Percentiles rank a stretch among this genome's conserved stretches.
Evolutionary conservation across 2,329 filamentous ascomycete species (phyloP).

Genomic region (Sarocladiaceae sp.): DNA sequence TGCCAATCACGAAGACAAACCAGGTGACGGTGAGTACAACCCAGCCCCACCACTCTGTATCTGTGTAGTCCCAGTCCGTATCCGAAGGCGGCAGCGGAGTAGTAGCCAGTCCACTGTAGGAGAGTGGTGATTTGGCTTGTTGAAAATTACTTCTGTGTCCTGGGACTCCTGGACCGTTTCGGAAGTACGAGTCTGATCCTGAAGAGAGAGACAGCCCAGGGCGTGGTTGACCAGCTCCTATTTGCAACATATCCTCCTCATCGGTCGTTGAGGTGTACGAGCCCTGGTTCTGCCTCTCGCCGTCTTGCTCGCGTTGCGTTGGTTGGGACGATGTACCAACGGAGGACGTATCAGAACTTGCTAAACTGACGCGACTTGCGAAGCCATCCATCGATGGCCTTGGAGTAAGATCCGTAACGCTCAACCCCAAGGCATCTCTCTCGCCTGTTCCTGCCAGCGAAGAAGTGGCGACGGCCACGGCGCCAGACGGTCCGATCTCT

Average conservation of each 20-base stretch:
- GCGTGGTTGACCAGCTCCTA: slow-evolving; percentile 43
- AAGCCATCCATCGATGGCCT: slow-evolving; percentile 43
- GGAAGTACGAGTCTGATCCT: slow-evolving; percentile 61
- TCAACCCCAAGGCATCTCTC: slow-evolving; percentile 37
- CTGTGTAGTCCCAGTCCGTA: slow-evolving; percentile 79
- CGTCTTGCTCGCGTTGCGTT: background rate
- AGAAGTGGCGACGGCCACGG: background rate
- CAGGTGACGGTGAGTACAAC: slow-evolving; percentile 86
- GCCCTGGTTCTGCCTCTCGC: slow-evolving; percentile 11
- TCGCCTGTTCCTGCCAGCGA: slow-evolving; percentile 13
- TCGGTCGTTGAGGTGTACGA: slow-evolving; percentile 66
- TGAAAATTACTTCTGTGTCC: slow-evolving; percentile 44
- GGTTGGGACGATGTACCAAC: background rate
- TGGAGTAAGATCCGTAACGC: slow-evolving; percentile 41
- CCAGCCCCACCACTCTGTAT: slow-evolving; percentile 99
- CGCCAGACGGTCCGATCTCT: background rate
- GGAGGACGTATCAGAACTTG: slow-evolving; percentile 12
- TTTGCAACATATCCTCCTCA: slow-evolving; percentile 73
- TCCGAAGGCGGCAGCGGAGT: slow-evolving; percentile 44
- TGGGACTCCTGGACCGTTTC: slow-evolving; percentile 33
- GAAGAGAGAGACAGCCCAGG: slow-evolving; percentile 45
- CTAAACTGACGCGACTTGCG: slow-evolving; percentile 27
- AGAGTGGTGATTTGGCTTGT: slow-evolving; percentile 57
- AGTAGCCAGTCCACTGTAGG: slow-evolving; percentile 47
- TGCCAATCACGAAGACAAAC: slow-evolving; percentile 93